Conservation (phyloP, 176 grass and related monocot genomes). For the Metroxylon sagu region DNA sequence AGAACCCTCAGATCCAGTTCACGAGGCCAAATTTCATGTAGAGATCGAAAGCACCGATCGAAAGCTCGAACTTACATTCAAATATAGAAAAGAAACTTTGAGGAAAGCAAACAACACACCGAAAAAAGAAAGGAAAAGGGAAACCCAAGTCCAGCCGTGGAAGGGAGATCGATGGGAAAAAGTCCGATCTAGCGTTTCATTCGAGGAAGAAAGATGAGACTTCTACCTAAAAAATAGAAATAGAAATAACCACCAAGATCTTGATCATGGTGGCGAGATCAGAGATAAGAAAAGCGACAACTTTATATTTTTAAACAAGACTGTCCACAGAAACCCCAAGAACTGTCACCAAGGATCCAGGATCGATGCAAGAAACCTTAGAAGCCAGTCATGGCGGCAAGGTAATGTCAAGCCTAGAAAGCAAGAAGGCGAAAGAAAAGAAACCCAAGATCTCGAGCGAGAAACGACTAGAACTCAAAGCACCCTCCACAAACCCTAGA, state of each 20-base stretch:
- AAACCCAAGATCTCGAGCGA: not conserved
- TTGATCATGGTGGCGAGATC: not conserved
- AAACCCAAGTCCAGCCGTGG: no score
- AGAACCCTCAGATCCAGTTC: not conserved
- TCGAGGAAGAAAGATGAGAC: no score
- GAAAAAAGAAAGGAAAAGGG: no score
- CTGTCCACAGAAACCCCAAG: not conserved
- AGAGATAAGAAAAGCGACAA: not conserved
- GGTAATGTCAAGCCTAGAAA: not conserved
- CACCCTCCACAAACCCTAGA: slow-evolving; percentile 6
- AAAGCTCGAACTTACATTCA: no score
- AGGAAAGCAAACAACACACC: no score
- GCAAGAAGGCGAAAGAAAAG: slow-evolving; percentile 1
- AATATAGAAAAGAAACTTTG: no score
- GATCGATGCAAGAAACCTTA: not conserved
- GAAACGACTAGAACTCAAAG: not conserved
- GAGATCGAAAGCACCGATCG: not conserved
- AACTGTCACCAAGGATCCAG: not conserved
- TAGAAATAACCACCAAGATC: not conserved
- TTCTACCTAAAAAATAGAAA: no score
- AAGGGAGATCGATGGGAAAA: no score
- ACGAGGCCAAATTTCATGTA: not conserved
- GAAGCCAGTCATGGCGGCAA: not conserved
- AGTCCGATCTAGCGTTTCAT: no score
- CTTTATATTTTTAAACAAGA: not conserved